Base-by-base conservation (phyloP, 192 early-diverging fungal genomes). In the Coemansia sp. region DNA sequence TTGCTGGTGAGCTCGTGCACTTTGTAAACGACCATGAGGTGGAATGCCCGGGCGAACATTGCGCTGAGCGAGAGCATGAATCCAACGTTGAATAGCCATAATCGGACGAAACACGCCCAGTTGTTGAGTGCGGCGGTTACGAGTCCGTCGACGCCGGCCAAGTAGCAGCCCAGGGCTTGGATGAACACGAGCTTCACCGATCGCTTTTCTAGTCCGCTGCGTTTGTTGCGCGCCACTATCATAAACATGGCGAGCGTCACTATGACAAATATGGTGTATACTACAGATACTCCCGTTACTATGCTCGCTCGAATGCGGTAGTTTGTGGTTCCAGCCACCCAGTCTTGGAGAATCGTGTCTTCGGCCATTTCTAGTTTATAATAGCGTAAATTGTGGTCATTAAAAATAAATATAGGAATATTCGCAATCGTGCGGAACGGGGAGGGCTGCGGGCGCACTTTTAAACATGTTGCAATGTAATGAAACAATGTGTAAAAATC, bases 11-110 rank as follows among this genome's bases (percentile, higher is more conserved):
- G 55, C 22, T 62, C 55, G 25, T 75, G 73, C 12, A 75, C 64
- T 9, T 60, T 65, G 39, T 69, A 76, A 9, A 71, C 64, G 7
- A 76, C 68, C 49, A 71, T 41, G 26, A 76, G 38, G 17, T 64
- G 68, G 53, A 69, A 63, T 10, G 68, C 68, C 47, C 74, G 74
- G 12, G 74, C 74, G 5, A 62, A 67, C 64, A 76, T 62, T 2
- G 74, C 74, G 5, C 57, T 51, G 11, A 76, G 53, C 37, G 64
- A 71, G 5, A 77, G 31, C 10, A 69, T 45, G 27, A 79, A 73
- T 3, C 70, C 70, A 1, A 79, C 26, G 57, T 69, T 72, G 39
- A 69, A 69, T 6, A 72, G 58, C 76, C 76, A 79, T 38, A 79
- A 55, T 12, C 64, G 69, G 22, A 56, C 59, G 26, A 79, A 72